Evolutionary conservation across 1,284 basidiomycete genomes (phyloP).

Genomic region (Mixia osmundae): DNA sequence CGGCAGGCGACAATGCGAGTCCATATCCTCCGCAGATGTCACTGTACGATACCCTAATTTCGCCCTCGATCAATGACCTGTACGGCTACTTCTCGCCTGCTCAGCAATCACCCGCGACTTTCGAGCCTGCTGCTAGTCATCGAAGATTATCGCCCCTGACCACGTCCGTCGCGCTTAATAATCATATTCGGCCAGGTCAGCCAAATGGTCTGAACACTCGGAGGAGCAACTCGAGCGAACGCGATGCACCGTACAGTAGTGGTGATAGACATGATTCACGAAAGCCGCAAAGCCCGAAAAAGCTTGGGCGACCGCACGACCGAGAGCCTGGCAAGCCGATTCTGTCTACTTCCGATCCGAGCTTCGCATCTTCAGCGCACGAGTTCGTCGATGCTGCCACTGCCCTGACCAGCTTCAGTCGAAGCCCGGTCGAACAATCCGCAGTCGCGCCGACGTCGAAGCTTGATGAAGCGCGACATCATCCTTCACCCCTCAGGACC

Average conservation of each 20-base stretch:
- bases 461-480: too few species aligned
- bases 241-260: too few species aligned
- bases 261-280: too few species aligned
- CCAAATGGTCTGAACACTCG: too few species aligned
- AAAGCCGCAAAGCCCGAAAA: too few species aligned
- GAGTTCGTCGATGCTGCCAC: constrained; percentile 13
- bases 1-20: neutral
- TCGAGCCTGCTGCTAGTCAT: too few species aligned
- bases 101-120: too few species aligned
- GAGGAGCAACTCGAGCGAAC: too few species aligned
- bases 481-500: neutral
- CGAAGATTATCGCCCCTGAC: too few species aligned
- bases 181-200: too few species aligned
- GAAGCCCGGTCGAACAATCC: neutral
- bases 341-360: constrained; percentile 9
- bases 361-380: constrained; percentile 3
- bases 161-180: too few species aligned
- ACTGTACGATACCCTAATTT: constrained; percentile 1
- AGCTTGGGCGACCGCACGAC: too few species aligned
- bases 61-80: neutral
- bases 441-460: neutral
- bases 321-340: constrained; percentile 1
- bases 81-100: constrained; percentile 1
- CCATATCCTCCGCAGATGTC: neutral
- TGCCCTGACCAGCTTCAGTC: constrained; percentile 11